Evolutionary conservation across 2,329 filamentous ascomycete species (phyloP).

Genomic region (Mollisia scopiformis): DNA sequence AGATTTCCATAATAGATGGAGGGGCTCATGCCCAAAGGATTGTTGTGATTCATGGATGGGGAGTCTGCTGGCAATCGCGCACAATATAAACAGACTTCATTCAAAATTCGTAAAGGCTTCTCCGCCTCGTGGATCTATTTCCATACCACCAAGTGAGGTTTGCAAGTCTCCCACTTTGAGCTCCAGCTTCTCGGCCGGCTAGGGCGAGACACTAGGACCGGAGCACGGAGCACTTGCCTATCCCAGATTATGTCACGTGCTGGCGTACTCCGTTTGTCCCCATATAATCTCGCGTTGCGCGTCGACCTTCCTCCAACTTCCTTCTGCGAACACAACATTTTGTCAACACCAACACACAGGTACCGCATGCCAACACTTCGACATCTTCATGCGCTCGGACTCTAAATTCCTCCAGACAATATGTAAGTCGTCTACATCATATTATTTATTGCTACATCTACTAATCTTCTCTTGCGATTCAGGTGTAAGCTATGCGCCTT

Average conservation of each 20-base stretch:
- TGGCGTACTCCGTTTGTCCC: no score
- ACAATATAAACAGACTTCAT: constrained; percentile 12
- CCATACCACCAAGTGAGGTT: neutral
- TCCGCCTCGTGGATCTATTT: constrained; percentile 13
- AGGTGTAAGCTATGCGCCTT: constrained; percentile 5
- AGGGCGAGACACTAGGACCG: no score
- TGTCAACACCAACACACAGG: neutral
- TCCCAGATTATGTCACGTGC: no score
- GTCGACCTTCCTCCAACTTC: no score
- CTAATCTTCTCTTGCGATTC: neutral
- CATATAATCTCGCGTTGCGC: no score
- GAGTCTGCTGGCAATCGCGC: constrained; percentile 27
- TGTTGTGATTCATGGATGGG: constrained; percentile 25
- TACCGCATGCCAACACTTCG: neutral
- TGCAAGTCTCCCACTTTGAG: neutral
- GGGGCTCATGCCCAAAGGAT: constrained; percentile 30
- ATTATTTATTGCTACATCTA: neutral
- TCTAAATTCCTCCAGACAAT: neutral
- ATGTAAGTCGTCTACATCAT: neutral
- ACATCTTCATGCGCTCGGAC: neutral
- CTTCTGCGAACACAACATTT: neutral
- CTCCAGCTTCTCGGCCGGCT: neutral
- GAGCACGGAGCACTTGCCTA: no score
- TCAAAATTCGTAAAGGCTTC: constrained; percentile 18
- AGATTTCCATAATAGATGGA: constrained; percentile 30